Conservation (phyloP, 164 flowering plant genomes). For the Stephania japonica region DNA sequence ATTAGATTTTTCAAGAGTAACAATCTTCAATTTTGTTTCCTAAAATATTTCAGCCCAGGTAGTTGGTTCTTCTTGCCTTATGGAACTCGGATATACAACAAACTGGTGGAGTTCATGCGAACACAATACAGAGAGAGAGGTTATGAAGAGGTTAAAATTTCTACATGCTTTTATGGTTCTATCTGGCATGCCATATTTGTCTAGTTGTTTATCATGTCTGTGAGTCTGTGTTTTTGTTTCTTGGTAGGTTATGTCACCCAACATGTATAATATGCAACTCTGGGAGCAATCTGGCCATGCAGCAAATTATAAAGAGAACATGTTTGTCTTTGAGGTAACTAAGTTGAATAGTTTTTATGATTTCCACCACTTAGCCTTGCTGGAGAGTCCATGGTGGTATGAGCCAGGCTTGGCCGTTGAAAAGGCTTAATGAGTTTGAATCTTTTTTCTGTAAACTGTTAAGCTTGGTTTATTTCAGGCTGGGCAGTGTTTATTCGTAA, state of each 20-base stretch:
- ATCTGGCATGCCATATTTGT: neutral
- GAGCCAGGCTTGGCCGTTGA: too few species aligned
- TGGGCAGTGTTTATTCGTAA: neutral
- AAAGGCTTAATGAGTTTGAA: neutral
- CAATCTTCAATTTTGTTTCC: slow-evolving; percentile 6
- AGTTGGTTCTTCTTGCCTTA: slow-evolving; percentile 95
- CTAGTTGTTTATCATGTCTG: neutral
- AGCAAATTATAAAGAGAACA: slow-evolving; percentile 89
- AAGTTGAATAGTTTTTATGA: neutral
- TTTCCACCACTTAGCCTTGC: neutral
- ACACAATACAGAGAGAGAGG: slow-evolving; percentile 76
- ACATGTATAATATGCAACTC: slow-evolving; percentile 93
- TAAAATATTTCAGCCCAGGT: slow-evolving; percentile 73
- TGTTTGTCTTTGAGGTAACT: slow-evolving; percentile 91
- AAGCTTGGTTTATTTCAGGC: neutral
- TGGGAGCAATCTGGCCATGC: slow-evolving; percentile 99
- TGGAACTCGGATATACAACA: slow-evolving; percentile 87
- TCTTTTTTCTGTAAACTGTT: neutral
- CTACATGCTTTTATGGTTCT: neutral
- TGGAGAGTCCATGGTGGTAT: too few species aligned
- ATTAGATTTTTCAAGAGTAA: too few species aligned
- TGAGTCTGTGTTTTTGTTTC: neutral
- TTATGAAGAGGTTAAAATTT: slow-evolving; percentile 67
- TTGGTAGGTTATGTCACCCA: slow-evolving; percentile 79
- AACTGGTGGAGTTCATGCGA: slow-evolving; percentile 70